Percentiles rank a stretch among this genome's conserved stretches.
Evolutionary conservation across 1,139 yeast genomes (phyloP).

Genomic region (Lodderomyces metapsilosis): DNA sequence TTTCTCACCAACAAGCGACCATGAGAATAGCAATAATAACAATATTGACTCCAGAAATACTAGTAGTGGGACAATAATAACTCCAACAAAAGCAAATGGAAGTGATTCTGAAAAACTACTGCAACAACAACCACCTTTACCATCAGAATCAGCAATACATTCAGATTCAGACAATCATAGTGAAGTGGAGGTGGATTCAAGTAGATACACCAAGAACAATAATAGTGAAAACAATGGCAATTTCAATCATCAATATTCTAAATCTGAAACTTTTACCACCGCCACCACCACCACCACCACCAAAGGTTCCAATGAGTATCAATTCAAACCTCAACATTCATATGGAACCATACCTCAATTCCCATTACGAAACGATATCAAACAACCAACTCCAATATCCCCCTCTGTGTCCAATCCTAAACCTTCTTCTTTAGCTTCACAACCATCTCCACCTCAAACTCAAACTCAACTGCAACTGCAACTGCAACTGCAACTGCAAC

Average conservation of each 20-base stretch:
- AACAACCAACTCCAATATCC: background rate
- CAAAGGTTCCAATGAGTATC: background rate
- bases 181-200: background rate
- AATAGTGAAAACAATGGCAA: background rate
- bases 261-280: background rate
- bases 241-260: background rate
- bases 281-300: background rate
- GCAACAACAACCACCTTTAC: background rate
- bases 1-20: conserved; percentile 11
- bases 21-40: background rate
- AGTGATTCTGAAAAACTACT: background rate
- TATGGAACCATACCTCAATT: background rate
- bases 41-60: no score
- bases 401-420: background rate
- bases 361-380: background rate
- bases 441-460: background rate
- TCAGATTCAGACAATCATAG: conserved; percentile 1
- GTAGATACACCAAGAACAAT: background rate
- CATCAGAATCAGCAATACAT: background rate
- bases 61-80: background rate
- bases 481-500: no score
- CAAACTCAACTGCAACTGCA: no score
- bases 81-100: background rate
- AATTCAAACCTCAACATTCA: background rate
- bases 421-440: background rate